Conservation (phyloP, 2,329 filamentous ascomycete genomes). For the Aureobasidium vineae region DNA sequence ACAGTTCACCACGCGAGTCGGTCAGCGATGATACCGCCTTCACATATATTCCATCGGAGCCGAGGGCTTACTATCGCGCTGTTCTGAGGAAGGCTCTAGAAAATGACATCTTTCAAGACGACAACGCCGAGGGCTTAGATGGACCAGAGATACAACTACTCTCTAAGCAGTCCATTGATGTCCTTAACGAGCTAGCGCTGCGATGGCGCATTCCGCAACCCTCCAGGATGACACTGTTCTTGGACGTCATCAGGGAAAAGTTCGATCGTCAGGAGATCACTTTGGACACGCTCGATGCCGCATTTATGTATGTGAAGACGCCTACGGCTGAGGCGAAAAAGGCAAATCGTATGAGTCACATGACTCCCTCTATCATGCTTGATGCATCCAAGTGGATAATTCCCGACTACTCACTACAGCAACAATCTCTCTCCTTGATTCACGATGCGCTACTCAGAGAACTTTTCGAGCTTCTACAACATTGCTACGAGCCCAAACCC, state of each 20-base stretch:
- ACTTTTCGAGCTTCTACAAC: slow-evolving; percentile 80
- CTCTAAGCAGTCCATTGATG: slow-evolving; percentile 75
- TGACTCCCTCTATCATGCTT: slow-evolving; percentile 45
- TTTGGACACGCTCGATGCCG: slow-evolving; percentile 76
- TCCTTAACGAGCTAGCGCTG: slow-evolving; percentile 79
- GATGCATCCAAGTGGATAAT: slow-evolving; percentile 53
- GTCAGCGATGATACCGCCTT: slow-evolving; percentile 62
- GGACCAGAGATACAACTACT: slow-evolving; percentile 56
- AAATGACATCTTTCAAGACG: slow-evolving; percentile 57
- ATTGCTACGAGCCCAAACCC: slow-evolving; percentile 85
- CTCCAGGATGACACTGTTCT: slow-evolving; percentile 72
- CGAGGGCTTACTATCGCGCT: slow-evolving; percentile 77
- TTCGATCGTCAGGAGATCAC: slow-evolving; percentile 80
- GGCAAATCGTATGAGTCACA: slow-evolving; percentile 52
- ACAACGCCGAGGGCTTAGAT: slow-evolving; percentile 50
- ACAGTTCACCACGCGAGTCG: slow-evolving; percentile 45
- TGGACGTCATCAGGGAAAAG: slow-evolving; percentile 82
- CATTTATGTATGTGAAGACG: slow-evolving; percentile 79
- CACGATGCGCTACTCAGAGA: slow-evolving; percentile 83
- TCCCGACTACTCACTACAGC: slow-evolving; percentile 59
- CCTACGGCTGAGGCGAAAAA: slow-evolving; percentile 60
- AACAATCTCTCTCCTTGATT: slow-evolving; percentile 68
- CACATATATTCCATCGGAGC: slow-evolving; percentile 84
- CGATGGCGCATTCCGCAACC: slow-evolving; percentile 88
- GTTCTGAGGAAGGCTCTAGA: slow-evolving; percentile 74